These are phyloP conservation scores for Cercospora sp. DNA, from an alignment of 2,329 filamentous ascomycete genomes.

Conservation along the genomic window DNA sequence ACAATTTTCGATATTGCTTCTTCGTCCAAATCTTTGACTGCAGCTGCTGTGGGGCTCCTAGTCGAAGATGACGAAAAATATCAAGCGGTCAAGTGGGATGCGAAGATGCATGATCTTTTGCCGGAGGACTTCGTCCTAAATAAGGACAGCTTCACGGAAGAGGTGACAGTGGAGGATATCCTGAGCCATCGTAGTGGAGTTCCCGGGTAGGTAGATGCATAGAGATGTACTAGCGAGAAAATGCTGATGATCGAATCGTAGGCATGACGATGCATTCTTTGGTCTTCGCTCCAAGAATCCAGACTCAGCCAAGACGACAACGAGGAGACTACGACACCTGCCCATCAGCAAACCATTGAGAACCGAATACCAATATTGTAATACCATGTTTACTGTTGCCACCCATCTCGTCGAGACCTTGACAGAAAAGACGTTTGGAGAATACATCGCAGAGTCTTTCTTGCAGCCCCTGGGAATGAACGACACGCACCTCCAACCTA, in stretches of 20 bases:
- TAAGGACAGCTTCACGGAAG: constrained; percentile 47
- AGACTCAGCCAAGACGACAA: constrained; percentile 47
- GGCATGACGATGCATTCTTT: constrained; percentile 39
- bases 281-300: constrained; percentile 36
- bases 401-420: constrained; percentile 52
- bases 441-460: constrained; percentile 46
- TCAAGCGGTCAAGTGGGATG: constrained; percentile 49
- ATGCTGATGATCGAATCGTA: background rate
- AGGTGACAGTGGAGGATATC: constrained; percentile 58
- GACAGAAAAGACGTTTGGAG: constrained; percentile 42
- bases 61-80: constrained; percentile 48
- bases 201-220: constrained; percentile 29
- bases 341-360: constrained; percentile 50
- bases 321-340: constrained; percentile 50
- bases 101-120: constrained; percentile 44
- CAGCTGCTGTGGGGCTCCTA: constrained; percentile 54
- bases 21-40: constrained; percentile 58
- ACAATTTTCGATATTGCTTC: constrained; percentile 60
- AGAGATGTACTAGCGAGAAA: background rate
- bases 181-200: constrained; percentile 57
- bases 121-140: constrained; percentile 23
- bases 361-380: constrained; percentile 52
- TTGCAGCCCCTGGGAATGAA: constrained; percentile 53
- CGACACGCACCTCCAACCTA: constrained; percentile 43
- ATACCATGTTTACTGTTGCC: constrained; percentile 53